phyloP scores from a whole-genome alignment of 2,329 filamentous ascomycete genomes.

The Penicillium sumatraense region DNA sequence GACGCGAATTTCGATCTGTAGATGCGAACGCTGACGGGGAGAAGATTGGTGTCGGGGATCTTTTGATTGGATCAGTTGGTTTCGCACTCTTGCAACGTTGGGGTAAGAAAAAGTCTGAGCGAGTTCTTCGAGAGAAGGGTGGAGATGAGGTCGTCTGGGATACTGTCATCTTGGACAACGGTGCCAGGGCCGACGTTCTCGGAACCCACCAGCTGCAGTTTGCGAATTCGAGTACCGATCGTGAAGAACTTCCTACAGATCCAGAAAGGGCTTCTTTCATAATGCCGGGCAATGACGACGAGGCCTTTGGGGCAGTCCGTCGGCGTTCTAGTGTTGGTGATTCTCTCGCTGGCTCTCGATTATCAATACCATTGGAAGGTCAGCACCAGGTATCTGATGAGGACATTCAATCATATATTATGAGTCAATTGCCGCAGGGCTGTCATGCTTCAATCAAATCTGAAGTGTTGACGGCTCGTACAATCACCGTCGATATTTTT shows the following conservation, averaged over 20 bases:
- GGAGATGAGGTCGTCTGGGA: conserved; percentile 53
- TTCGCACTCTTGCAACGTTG: conserved; percentile 53
- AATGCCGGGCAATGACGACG: conserved; percentile 41
- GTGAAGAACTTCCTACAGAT: conserved; percentile 50
- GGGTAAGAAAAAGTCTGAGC: conserved; percentile 50
- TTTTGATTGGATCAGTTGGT: conserved; percentile 49
- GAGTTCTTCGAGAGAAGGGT: conserved; percentile 44
- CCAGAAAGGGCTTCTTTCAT: conserved; percentile 59
- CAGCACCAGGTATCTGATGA: conserved; percentile 49
- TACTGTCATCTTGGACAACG: conserved; percentile 53
- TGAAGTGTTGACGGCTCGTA: conserved; percentile 49
- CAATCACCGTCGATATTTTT: conserved; percentile 53
- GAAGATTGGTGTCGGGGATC: conserved; percentile 48
- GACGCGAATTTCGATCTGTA: conserved; percentile 48
- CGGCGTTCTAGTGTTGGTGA: conserved; percentile 34
- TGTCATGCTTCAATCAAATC: conserved; percentile 49
- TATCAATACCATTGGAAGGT: conserved; percentile 39
- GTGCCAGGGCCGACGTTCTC: conserved; percentile 51
- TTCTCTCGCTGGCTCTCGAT: conserved; percentile 28
- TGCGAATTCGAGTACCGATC: conserved; percentile 34
- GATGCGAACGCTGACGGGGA: conserved; percentile 37
- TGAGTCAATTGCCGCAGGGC: conserved; percentile 48
- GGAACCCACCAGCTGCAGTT: conserved; percentile 44
- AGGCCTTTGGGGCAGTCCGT: conserved; percentile 45
- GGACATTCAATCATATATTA: conserved; percentile 53